Base-by-base conservation (phyloP, 2,329 filamentous ascomycete genomes). In the Aspergillaceae sp. region DNA sequence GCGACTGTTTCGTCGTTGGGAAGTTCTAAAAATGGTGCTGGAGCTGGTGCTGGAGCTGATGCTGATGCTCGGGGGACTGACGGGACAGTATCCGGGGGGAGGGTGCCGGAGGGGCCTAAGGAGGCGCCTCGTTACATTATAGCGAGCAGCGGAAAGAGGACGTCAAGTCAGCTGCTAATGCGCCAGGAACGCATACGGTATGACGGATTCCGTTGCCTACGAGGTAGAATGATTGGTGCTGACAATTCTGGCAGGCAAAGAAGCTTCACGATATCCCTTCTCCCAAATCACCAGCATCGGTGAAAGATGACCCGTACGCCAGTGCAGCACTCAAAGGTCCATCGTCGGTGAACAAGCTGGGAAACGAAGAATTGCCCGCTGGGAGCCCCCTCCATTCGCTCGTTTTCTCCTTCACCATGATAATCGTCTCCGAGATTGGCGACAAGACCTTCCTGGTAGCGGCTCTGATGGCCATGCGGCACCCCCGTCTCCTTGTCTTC, bases 371-470 rank as follows among this genome's bases (percentile, higher is more conserved):
- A 19, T 56, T 55, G 26, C 57, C 57, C 6, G 66, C 90, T 36
- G 88, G 90, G 49, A 84, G 83, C 51, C 87, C 87, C 11, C 46
- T 83, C 59, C 91, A 98, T 66, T 97, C 92, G 3, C 94, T 92
- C 60, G 62, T 94, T 8, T 82, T 97, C 30, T 94, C 92, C 10
- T 82, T 96, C 49, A 91, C 90, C 48, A 98, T 97, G 92, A 98
- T 98, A 59, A 74, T 97, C 51, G 85, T 97, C 58, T 96, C 91
- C 41, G 92, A 98, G 66, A 82, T 98, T 58, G 92, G 92, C 52
- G 92, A 98, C 78, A 98, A 98, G 73, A 98, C 92, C 0, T 98
- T 98, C 74, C 77, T 98, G 38, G 88, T 98, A 26, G 92, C 92
- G 5, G 91, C 90, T 5, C 79, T 98, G 11, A 98, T 98, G 92